A percentile compares a stretch with the other conserved stretches of the same genome.
Conservation (phyloP, 495 filamentous ascomycete genomes). For the Trichoderma gamsii region DNA sequence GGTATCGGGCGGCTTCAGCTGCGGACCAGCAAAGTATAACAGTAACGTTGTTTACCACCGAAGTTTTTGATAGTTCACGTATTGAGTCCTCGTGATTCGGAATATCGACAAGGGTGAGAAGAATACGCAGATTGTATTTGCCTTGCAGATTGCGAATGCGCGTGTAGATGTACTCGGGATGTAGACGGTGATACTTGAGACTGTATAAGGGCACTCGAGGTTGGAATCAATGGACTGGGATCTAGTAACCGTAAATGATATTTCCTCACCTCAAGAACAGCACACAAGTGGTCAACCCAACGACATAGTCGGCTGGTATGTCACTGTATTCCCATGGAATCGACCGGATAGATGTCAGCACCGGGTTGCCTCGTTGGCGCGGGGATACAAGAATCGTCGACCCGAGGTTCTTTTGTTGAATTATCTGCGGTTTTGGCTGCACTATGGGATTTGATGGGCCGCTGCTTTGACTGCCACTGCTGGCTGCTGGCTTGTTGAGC, state of each 20-base stretch:
- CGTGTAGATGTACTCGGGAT: conserved; percentile 96
- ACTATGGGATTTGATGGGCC: conserved; percentile 51
- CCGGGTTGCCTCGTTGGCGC: conserved; percentile 89
- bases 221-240: not conserved
- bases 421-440: conserved; percentile 80
- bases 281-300: conserved; percentile 82
- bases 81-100: conserved; percentile 71
- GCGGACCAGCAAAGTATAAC: conserved; percentile 90
- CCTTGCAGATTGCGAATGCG: conserved; percentile 73
- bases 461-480: conserved; percentile 26
- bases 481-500: conserved; percentile 36
- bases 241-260: not conserved
- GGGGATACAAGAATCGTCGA: conserved; percentile 79
- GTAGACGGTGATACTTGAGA: conserved; percentile 93
- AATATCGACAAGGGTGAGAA: conserved; percentile 91
- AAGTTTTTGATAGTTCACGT: conserved; percentile 77
- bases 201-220: conserved; percentile 30
- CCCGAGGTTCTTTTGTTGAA: conserved; percentile 59
- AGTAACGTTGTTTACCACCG: conserved; percentile 82
- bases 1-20: conserved; percentile 83
- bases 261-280: conserved; percentile 58
- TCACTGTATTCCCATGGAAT: conserved; percentile 97
- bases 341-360: conserved; percentile 71
- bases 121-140: conserved; percentile 75
- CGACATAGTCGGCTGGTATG: conserved; percentile 85